Conservation (phyloP, 2,329 filamentous ascomycete genomes). For the Rhinocladiella mackenziei region DNA sequence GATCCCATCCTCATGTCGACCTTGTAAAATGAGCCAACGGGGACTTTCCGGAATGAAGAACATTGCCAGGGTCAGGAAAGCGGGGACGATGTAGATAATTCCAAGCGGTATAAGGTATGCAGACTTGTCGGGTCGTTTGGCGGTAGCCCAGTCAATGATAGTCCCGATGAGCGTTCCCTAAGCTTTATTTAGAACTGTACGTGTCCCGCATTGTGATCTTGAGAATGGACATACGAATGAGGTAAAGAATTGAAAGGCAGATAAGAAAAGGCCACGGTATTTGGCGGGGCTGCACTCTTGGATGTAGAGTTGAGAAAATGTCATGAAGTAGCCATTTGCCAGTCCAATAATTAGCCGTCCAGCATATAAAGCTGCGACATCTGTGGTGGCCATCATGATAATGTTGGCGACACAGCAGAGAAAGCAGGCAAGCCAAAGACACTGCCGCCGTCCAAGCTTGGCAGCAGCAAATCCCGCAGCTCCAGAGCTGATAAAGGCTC, state of each 20-base stretch:
- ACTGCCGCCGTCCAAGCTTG: slow-evolving; percentile 43
- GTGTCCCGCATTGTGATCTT: too few species aligned
- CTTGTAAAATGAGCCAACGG: slow-evolving; percentile 33
- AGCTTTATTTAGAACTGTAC: too few species aligned
- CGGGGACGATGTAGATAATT: slow-evolving; percentile 34
- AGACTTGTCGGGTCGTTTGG: slow-evolving; percentile 32
- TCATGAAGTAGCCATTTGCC: slow-evolving; percentile 57
- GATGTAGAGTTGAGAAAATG: slow-evolving; percentile 50
- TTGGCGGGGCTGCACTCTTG: slow-evolving; percentile 51
- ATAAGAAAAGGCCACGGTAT: slow-evolving; percentile 48
- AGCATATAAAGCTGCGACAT: slow-evolving; percentile 53
- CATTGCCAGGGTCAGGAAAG: slow-evolving; percentile 31
- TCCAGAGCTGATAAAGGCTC: slow-evolving; percentile 44
- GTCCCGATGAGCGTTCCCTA: slow-evolving; percentile 40
- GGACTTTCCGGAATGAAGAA: slow-evolving; percentile 37
- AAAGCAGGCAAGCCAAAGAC: slow-evolving; percentile 48
- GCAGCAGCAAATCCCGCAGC: slow-evolving; percentile 36
- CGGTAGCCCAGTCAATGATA: slow-evolving; percentile 48
- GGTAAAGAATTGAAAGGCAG: slow-evolving; percentile 48
- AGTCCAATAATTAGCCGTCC: slow-evolving; percentile 54
- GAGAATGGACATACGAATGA: too few species aligned
- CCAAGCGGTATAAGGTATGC: slow-evolving; percentile 39
- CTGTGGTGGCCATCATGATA: slow-evolving; percentile 55
- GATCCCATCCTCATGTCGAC: slow-evolving; percentile 32
- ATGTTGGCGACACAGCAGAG: slow-evolving; percentile 52